Conservation (phyloP, 495 filamentous ascomycete species). For the Penicillium desertorum region DNA sequence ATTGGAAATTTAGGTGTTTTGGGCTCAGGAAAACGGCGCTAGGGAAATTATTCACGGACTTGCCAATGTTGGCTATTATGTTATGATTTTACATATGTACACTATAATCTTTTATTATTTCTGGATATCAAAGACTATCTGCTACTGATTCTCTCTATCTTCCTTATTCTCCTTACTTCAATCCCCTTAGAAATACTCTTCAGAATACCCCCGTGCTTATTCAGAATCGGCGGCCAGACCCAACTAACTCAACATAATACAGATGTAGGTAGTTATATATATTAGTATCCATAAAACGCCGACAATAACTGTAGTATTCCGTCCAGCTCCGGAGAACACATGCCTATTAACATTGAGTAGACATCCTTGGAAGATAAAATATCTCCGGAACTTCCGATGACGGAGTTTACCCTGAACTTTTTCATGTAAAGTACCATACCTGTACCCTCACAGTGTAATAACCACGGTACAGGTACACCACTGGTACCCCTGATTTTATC, state of each 20-base stretch:
- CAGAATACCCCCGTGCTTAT: not conserved
- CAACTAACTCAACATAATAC: too few relatives aligned
- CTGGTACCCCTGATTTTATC: slow-evolving; percentile 21
- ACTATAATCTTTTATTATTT: too few relatives aligned
- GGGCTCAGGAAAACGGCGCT: slow-evolving; percentile 7
- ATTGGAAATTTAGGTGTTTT: not conserved
- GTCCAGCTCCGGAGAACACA: too few relatives aligned
- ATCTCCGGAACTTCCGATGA: slow-evolving; percentile 26
- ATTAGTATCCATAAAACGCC: too few relatives aligned
- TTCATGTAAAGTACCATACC: not conserved
- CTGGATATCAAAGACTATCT: too few relatives aligned
- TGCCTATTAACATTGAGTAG: not conserved
- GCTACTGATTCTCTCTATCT: not conserved
- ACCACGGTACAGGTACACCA: not conserved
- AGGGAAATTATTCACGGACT: slow-evolving; percentile 7
- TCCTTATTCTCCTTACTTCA: slow-evolving; percentile 2
- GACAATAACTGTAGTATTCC: too few relatives aligned
- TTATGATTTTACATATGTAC: not conserved
- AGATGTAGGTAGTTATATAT: too few relatives aligned
- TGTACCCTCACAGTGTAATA: not conserved
- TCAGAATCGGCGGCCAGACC: slow-evolving; percentile 3
- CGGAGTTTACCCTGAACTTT: slow-evolving; percentile 21
- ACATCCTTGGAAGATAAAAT: not conserved
- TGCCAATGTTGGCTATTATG: not conserved
- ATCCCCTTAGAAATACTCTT: not conserved